Conservation (phyloP, 2,329 filamentous ascomycete genomes). For the Pestalotiopsis sp. region DNA sequence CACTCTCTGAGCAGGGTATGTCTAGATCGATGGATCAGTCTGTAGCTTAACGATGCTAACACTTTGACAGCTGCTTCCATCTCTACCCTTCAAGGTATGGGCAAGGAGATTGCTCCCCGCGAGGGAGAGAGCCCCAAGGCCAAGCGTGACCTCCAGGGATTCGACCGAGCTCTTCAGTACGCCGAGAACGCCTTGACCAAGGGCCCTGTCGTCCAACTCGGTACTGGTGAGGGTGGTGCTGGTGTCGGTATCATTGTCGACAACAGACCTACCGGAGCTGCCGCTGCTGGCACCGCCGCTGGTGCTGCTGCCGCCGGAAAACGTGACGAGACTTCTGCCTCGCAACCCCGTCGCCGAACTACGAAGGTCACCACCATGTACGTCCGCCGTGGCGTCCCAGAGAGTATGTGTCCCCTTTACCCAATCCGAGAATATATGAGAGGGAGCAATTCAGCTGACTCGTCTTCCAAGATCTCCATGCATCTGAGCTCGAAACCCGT, state of each 20-base stretch:
- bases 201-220: constrained; percentile 39
- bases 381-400: constrained; percentile 42
- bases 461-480: constrained; percentile 25
- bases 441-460: constrained; percentile 20
- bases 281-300: constrained; percentile 19
- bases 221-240: constrained; percentile 37
- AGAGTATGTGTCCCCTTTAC: constrained; percentile 33
- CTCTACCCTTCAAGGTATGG: constrained; percentile 45
- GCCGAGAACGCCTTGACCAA: constrained; percentile 39
- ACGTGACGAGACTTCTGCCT: constrained; percentile 21
- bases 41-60: background rate
- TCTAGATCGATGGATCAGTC: background rate
- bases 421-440: background rate
- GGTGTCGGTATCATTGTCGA: constrained; percentile 41
- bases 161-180: constrained; percentile 39
- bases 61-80: constrained; percentile 36
- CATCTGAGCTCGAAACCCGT: constrained; percentile 25
- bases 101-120: constrained; percentile 49
- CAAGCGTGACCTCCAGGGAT: constrained; percentile 39
- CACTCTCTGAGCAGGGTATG: constrained; percentile 36
- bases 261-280: constrained; percentile 26
- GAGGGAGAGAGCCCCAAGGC: constrained; percentile 23
- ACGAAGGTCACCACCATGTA: constrained; percentile 49
- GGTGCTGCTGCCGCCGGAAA: constrained; percentile 17
- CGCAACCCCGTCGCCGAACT: constrained; percentile 32